Evolutionary conservation across 768 basidiomycete genomes (phyloP), one percentile per base, ranked within the genome.

Genomic region (Macrocybe gigantea): DNA sequence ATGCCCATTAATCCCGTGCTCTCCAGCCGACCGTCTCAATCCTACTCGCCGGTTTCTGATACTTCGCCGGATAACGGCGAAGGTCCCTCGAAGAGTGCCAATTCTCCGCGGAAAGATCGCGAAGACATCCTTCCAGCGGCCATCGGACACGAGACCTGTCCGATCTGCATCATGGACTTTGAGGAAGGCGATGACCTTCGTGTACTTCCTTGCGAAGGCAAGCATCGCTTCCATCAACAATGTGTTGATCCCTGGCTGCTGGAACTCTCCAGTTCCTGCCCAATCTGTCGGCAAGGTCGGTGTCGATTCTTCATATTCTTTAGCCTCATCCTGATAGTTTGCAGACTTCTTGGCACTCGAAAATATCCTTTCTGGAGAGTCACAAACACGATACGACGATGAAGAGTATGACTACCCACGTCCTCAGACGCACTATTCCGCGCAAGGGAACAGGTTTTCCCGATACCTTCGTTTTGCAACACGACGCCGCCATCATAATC

Each of bases 221-320:
- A 88, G 53, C 94, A 97, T 61, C 75, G 79, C 49, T 98, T 95
- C 70, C 94, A 98, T 59, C 83, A 87, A 58, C 68, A 71, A 35
- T 96, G 93, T 60, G 93, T 95, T 48, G 93, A 95, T 65, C 90
- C 86, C 33, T 95, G 94, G 94, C 68, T 98, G 37, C 72, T 98
- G 40, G 83, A 93, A 56, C 73, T 95, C 29, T 93, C 93, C 1
- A 85, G 85, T 49, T 86, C 88, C 32, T 96, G 95, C 66, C 94
- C 94, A 5, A 78, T 96, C 30, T 96, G 94, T 64, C 77, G 94
- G 56, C 86, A 93, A 67, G 92, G 91, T 91, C 55, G 41, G 74
- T 60, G 13, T 40, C 31, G 13, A 31, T 41, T 6, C 32, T 13
- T 34, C 32, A 32, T 13, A 10, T 30, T 33, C 32, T 30, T 31